Conservation (phyloP, 192 early-diverging fungal genomes). For the Gryganskiella cystojenkinii region DNA sequence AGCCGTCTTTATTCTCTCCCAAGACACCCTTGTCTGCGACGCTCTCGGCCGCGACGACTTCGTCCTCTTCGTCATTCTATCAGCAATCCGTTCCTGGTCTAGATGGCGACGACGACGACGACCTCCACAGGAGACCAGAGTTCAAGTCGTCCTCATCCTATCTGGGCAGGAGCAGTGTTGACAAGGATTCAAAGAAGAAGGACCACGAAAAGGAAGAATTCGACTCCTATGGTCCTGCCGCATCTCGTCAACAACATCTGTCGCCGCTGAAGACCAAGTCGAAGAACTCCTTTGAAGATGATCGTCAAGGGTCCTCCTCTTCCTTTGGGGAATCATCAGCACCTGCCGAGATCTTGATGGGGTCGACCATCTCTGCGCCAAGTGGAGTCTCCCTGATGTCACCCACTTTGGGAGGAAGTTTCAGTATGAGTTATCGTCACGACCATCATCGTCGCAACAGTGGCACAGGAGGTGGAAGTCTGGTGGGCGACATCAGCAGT, state of each 20-base stretch:
- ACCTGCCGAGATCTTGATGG: conserved; percentile 21
- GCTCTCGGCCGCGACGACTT: background rate
- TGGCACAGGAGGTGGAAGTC: conserved; percentile 9
- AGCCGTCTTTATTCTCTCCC: background rate
- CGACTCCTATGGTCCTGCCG: too few relatives aligned
- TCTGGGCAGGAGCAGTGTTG: background rate
- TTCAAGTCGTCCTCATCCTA: background rate
- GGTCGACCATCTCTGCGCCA: background rate
- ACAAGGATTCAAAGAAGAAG: background rate
- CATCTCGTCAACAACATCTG: too few relatives aligned
- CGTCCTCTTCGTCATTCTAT: conserved; percentile 36
- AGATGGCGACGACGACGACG: conserved; percentile 16
- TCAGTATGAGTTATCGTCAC: conserved; percentile 44
- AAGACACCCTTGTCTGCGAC: background rate
- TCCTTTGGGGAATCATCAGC: background rate
- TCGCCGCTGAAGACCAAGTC: background rate
- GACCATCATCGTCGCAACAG: conserved; percentile 16
- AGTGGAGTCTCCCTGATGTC: conserved; percentile 27
- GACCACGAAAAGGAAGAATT: background rate
- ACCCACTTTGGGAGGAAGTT: conserved; percentile 4
- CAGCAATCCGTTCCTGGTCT: conserved; percentile 41
- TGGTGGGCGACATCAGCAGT: conserved; percentile 33
- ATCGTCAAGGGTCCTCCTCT: background rate
- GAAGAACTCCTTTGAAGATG: conserved; percentile 25
- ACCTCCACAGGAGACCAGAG: background rate